Evolutionary conservation across 805 yeast species (phyloP).

Genomic region (Candida montana): DNA sequence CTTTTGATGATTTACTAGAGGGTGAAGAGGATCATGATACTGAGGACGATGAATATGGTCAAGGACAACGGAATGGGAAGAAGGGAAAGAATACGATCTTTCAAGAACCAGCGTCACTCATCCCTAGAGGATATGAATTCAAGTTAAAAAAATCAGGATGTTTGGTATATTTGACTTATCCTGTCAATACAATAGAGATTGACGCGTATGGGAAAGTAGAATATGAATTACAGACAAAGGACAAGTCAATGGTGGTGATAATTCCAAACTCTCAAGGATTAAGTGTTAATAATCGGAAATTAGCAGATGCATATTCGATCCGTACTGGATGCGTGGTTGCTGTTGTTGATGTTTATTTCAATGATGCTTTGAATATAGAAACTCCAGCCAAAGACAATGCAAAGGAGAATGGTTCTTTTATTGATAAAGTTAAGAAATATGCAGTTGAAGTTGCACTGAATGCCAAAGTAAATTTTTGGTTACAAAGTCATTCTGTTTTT

Average conservation of each 20-base stretch:
- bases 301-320: constrained; percentile 24
- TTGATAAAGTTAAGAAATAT: constrained; percentile 15
- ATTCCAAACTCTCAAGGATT: constrained; percentile 23
- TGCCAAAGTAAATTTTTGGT: constrained; percentile 18
- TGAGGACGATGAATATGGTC: too few species aligned
- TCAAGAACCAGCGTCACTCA: constrained; percentile 11
- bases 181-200: constrained; percentile 15
- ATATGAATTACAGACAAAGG: constrained; percentile 21
- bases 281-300: constrained; percentile 20
- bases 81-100: constrained; percentile 14
- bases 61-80: too few species aligned
- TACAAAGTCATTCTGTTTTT: constrained; percentile 20
- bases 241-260: constrained; percentile 22
- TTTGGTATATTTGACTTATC: constrained; percentile 21
- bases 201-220: constrained; percentile 23
- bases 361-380: constrained; percentile 17
- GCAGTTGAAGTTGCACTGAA: constrained; percentile 18
- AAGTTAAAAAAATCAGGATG: constrained; percentile 14
- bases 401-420: constrained; percentile 6
- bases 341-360: constrained; percentile 19
- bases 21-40: not conserved
- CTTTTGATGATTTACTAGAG: constrained; percentile 18
- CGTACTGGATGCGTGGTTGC: constrained; percentile 26
- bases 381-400: not conserved
- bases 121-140: constrained; percentile 22